Evolutionary conservation across 176 grass and related monocot species (phyloP), one percentile per base, ranked within the genome.

Genomic region (Juncus inflexus): DNA sequence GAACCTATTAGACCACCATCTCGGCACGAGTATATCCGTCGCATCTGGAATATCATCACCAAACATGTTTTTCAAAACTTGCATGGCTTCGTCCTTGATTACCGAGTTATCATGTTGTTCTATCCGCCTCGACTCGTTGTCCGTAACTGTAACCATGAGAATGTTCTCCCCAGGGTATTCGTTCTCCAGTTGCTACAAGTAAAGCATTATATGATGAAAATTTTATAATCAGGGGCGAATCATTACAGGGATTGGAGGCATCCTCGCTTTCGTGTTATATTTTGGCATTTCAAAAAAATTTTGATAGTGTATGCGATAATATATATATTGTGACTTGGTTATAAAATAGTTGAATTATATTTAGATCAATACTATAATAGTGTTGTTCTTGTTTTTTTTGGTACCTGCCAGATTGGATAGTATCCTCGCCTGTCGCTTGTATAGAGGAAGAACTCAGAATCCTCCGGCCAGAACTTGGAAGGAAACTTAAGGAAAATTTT

Each of bases 401-500:
- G 42, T 78, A 82, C 84, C 83, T 90, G 75, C 82, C 86, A 85
- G 2, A 85, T 19, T 9, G 74, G 65, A 54, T 90, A 90, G 59
- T 90, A 85, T 52, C 86, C 86, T 8, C 86, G 74, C 70, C 76
- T 79, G 15, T 75, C 63, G 47, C 60, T 85, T 4, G 79, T 72
- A 59, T 85, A 80, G 7, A 90, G 65, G 63, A 90, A 90, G 81
- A 90, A 85, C 60, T 85, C 74, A 0, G 71, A 81, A 11, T 78
- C 89, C 12, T 64, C 77, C 3, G 84, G 84, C 89, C 88, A 91
- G 39, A 91, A 91, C 1, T 42, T 76, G 35, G 40, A 56, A 54
- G 88, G 88, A 61, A 91, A 91, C 50, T 66, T 83, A 2, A 91
- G 49, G 65, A 91, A 91, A 47, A 91, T 84, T 76, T 87, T 91